Evolutionary conservation across 2,329 filamentous ascomycete species (phyloP).

Genomic region (Aureobasidium subglaciale): DNA sequence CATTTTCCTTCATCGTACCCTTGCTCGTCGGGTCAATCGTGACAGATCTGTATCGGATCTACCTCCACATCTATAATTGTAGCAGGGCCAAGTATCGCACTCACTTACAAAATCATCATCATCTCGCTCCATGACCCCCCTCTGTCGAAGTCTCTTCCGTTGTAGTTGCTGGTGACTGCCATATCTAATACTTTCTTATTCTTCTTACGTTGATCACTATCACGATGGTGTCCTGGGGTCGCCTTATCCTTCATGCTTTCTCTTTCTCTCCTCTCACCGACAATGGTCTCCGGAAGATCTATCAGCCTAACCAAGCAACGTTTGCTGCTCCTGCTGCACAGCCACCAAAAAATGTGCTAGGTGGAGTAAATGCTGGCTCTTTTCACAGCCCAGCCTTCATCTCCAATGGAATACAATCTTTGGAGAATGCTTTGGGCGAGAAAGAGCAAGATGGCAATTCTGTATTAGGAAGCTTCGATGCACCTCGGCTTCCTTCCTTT

Average conservation of each 20-base stretch:
- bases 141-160: neutral
- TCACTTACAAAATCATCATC: neutral
- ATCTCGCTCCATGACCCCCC: neutral
- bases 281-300: neutral
- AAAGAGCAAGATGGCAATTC: constrained; percentile 16
- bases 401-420: neutral
- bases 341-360: neutral
- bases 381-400: constrained; percentile 13
- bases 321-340: neutral
- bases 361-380: neutral
- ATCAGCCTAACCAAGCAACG: neutral
- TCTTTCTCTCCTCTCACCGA: neutral
- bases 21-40: neutral
- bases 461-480: constrained; percentile 18
- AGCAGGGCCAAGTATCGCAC: neutral
- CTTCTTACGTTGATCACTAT: neutral
- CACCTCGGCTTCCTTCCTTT: constrained; percentile 18
- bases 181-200: neutral
- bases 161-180: neutral
- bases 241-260: constrained; percentile 8
- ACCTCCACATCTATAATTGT: constrained; percentile 6
- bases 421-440: constrained; percentile 4
- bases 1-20: neutral
- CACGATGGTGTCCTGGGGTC: constrained; percentile 2
- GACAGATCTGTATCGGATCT: constrained; percentile 7